These are phyloP conservation scores for Daldinia eschscholtzii DNA, from an alignment of 2,329 filamentous ascomycete genomes.

Conservation along the genomic window DNA sequence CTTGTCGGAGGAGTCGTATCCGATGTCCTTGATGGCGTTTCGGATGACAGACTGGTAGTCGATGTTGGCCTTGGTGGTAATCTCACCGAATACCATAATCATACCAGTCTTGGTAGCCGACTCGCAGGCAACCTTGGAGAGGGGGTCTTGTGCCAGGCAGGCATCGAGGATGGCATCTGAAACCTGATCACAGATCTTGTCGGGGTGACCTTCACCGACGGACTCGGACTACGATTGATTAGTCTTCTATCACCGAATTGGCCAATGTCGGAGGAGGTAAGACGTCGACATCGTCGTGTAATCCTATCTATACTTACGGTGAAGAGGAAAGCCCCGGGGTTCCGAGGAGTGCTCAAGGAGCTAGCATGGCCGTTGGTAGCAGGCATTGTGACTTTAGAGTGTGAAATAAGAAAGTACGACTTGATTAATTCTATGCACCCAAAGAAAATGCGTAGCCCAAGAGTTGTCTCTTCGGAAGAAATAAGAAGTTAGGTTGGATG, in stretches of 20 bases:
- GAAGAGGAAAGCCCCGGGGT: conserved; percentile 83
- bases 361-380: conserved; percentile 63
- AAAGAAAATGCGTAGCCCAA: conserved; percentile 35
- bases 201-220: conserved; percentile 90
- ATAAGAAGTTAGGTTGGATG: conserved; percentile 17
- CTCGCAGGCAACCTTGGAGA: conserved; percentile 99
- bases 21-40: conserved; percentile 95
- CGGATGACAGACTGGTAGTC: conserved; percentile 99
- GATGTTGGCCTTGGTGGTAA: conserved; percentile 93
- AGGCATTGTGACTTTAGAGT: conserved; percentile 66
- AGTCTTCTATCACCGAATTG: conserved; percentile 22
- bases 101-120: conserved; percentile 99
- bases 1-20: conserved; percentile 96
- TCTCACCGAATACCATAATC: conserved; percentile 99
- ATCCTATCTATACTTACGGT: conserved; percentile 66
- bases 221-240: conserved; percentile 76
- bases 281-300: background rate
- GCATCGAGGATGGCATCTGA: conserved; percentile 99
- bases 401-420: conserved; percentile 37
- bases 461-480: conserved; percentile 35
- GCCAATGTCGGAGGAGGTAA: background rate
- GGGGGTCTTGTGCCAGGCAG: conserved; percentile 91
- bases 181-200: conserved; percentile 98
- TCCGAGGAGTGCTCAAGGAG: conserved; percentile 61
- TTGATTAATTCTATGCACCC: conserved; percentile 40